Conservation (phyloP, 768 basidiomycete genomes). For the Neoboletus brunneissimus region DNA sequence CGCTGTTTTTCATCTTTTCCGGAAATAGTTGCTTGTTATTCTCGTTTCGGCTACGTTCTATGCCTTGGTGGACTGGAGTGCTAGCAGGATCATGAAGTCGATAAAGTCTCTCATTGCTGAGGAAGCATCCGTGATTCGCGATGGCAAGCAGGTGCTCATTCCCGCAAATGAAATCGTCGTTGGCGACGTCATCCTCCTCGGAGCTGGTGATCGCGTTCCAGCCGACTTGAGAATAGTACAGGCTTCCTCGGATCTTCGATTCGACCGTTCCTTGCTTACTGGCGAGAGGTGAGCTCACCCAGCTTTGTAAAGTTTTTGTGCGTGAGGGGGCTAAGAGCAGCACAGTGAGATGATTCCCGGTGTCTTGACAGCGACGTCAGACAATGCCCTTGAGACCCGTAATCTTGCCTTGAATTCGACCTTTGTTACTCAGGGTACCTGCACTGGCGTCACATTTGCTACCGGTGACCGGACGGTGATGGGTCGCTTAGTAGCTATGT, state of each 20-base stretch:
- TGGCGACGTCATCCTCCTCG: constrained; percentile 50
- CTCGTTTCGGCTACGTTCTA: constrained; percentile 43
- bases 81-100: constrained; percentile 47
- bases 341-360: constrained; percentile 42
- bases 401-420: constrained; percentile 49
- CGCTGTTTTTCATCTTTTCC: constrained; percentile 13
- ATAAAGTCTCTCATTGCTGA: constrained; percentile 59
- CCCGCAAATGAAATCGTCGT: constrained; percentile 54
- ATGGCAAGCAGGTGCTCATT: constrained; percentile 44
- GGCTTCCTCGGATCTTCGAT: constrained; percentile 46
- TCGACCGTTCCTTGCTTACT: constrained; percentile 52
- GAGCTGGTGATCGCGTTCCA: constrained; percentile 54
- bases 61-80: constrained; percentile 48
- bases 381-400: constrained; percentile 45
- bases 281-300: constrained; percentile 37
- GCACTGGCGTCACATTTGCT: constrained; percentile 39
- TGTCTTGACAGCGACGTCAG: constrained; percentile 41
- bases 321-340: constrained; percentile 2
- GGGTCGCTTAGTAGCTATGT: constrained; percentile 54
- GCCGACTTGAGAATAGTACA: constrained; percentile 55
- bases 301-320: neutral
- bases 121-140: constrained; percentile 51
- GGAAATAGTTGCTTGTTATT: constrained; percentile 37
- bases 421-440: constrained; percentile 40
- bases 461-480: constrained; percentile 43